A percentile compares a stretch with the other conserved stretches of the same genome.
Evolutionary conservation across 2,329 filamentous ascomycete species (phyloP).

Genomic region (Cercospora brassicicola): DNA sequence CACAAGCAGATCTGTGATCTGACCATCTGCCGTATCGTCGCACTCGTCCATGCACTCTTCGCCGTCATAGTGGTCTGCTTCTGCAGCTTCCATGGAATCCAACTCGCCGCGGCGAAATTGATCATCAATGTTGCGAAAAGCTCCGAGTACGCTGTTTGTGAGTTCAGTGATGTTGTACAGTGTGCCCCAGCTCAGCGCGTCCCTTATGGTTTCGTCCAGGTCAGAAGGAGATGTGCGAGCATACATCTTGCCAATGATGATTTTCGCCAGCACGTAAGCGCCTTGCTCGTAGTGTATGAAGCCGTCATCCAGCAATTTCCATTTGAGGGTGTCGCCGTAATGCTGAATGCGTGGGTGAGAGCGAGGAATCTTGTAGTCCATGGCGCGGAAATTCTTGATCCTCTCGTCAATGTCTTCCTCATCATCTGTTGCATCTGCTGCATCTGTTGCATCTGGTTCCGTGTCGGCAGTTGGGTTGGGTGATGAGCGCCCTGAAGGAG

Average conservation of each 20-base stretch:
- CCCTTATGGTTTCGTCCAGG: not conserved
- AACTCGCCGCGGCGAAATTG: not conserved
- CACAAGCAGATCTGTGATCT: not conserved
- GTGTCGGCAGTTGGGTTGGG: not conserved
- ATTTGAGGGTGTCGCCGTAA: not conserved
- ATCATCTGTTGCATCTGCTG: not conserved
- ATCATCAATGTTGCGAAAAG: not conserved
- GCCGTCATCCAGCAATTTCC: not conserved
- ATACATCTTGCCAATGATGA: not conserved
- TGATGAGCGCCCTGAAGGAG: not conserved
- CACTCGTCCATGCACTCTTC: not conserved
- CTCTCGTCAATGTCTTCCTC: not conserved
- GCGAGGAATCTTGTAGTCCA: not conserved
- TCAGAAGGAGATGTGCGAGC: not conserved
- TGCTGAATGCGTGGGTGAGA: not conserved
- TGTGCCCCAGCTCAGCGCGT: not conserved
- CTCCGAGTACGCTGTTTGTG: not conserved
- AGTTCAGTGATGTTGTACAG: not conserved
- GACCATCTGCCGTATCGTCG: not conserved
- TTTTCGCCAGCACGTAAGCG: not conserved
- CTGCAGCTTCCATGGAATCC: not conserved
- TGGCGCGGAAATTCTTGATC: not conserved
- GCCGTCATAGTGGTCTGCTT: not conserved
- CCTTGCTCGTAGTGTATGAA: constrained; percentile 2
- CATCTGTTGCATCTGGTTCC: not conserved